Evolutionary conservation across 441 rosid genomes (phyloP), one percentile per base, ranked within the genome.

Genomic region (Flueggea neowawraea): DNA sequence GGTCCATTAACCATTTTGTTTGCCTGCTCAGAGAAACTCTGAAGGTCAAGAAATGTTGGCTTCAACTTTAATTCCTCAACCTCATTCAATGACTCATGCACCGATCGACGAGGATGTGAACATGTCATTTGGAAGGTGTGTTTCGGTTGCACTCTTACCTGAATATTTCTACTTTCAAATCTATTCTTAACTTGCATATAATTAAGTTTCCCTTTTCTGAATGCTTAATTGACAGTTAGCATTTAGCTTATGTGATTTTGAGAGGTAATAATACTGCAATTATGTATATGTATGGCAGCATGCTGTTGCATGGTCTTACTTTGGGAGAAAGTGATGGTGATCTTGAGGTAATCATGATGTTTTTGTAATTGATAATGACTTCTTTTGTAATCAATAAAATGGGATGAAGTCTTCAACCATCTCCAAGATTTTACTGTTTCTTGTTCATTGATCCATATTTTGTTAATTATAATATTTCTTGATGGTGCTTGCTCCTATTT

Each of bases 41-140:
- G 99, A 91, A 70, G 95, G 97, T 72, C 99, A 95, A 74, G 62
- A 84, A 68, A 85, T 91, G 96, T 72, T 95, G 74, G 96, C 89
- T 33, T 91, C 99, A 43, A 95, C 96, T 28, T 83, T 95, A 80
- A 90, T 92, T 72, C 98, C 96, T 56, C 93, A 86, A 71, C 96
- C 95, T n/a, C 78, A 73, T 69, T 75, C 82, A 43, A 82, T 77
- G 74, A 62, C 73, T 69, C 81, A 73, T 64, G 86, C 87, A 67
- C 70, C 90, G 62, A 73, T 83, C 58, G 98, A 91, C 64, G 98
- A 91, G 75, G 97, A 95, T 69, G 90, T 87, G 77, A 82, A 88
- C 81, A 75, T 95, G 90, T 91, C 99, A 63, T 95, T 95, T 82
- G 98, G 99, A 83, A 91, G 99, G 99, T 95, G 41, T 54, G 50